These are phyloP conservation scores for Zymoseptoria brevis DNA, from an alignment of 2,329 filamentous ascomycete species.

Conservation along the genomic window DNA sequence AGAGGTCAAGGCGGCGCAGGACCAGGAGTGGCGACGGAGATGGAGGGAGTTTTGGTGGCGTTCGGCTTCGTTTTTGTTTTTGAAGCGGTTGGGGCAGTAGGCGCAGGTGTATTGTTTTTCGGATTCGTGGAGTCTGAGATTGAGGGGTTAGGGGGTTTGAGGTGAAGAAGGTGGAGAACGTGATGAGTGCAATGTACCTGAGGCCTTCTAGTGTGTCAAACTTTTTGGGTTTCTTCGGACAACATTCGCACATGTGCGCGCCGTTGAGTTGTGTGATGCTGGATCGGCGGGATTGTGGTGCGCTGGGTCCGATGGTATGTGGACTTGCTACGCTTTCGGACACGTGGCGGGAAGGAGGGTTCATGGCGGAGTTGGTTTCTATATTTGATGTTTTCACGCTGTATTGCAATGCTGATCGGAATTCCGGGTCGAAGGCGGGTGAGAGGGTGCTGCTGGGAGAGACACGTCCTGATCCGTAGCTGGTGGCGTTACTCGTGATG, in stretches of 20 bases:
- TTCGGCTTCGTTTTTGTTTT: constrained; percentile 98
- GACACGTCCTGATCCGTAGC: constrained; percentile 53
- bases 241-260: constrained; percentile 78
- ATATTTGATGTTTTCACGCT: constrained; percentile 40
- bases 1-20: constrained; percentile 72
- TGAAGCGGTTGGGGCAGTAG: constrained; percentile 92
- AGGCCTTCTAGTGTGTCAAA: constrained; percentile 76
- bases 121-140: constrained; percentile 67
- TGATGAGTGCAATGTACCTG: constrained; percentile 48
- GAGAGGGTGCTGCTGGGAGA: constrained; percentile 52
- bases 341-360: constrained; percentile 29
- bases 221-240: constrained; percentile 93
- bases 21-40: constrained; percentile 89
- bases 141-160: neutral
- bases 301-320: constrained; percentile 15
- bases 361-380: constrained; percentile 36
- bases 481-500: constrained; percentile 57
- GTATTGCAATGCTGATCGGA: constrained; percentile 48
- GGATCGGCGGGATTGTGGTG: constrained; percentile 40
- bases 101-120: constrained; percentile 95
- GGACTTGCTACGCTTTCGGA: constrained; percentile 31
- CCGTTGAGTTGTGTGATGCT: constrained; percentile 48
- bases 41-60: constrained; percentile 93
- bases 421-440: constrained; percentile 48
- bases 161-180: neutral